phyloP scores from a whole-genome alignment of 768 basidiomycete genomes.

The Scleroderma citrinum region DNA sequence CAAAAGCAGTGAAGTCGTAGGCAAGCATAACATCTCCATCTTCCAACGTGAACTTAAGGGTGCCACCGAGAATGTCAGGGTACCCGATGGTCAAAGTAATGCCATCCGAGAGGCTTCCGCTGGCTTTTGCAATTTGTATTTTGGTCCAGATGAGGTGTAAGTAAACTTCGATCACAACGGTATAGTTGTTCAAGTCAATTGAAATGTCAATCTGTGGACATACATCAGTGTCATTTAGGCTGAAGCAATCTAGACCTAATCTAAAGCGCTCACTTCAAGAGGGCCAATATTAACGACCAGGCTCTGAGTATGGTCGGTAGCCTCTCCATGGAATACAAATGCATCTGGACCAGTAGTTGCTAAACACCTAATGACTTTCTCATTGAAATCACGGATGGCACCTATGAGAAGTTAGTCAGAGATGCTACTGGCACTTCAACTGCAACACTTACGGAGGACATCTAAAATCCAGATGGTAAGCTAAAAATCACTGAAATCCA shows the following conservation, averaged over 20 bases:
- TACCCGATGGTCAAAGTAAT: neutral
- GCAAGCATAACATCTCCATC: neutral
- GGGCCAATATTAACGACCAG: neutral
- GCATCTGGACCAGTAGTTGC: neutral
- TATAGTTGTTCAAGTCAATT: neutral
- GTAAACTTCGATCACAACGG: neutral
- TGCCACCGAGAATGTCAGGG: neutral
- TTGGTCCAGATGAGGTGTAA: neutral
- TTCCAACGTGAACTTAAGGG: neutral
- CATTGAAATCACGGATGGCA: neutral
- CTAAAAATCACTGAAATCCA: no score
- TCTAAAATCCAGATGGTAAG: neutral
- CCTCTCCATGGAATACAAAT: neutral
- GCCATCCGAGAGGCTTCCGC: neutral
- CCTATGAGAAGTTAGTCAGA: neutral
- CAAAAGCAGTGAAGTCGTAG: neutral
- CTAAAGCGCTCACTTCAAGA: neutral
- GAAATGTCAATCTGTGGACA: neutral
- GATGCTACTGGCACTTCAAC: neutral
- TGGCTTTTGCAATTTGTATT: neutral
- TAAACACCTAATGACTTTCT: neutral
- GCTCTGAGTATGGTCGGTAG: neutral
- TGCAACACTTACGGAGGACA: neutral
- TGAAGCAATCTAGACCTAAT: no score
- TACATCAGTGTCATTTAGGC: neutral